A percentile compares a stretch with the other conserved stretches of the same genome.
phyloP scores from a whole-genome alignment of 805 yeast species.

The Starmerella vaccinii region DNA sequence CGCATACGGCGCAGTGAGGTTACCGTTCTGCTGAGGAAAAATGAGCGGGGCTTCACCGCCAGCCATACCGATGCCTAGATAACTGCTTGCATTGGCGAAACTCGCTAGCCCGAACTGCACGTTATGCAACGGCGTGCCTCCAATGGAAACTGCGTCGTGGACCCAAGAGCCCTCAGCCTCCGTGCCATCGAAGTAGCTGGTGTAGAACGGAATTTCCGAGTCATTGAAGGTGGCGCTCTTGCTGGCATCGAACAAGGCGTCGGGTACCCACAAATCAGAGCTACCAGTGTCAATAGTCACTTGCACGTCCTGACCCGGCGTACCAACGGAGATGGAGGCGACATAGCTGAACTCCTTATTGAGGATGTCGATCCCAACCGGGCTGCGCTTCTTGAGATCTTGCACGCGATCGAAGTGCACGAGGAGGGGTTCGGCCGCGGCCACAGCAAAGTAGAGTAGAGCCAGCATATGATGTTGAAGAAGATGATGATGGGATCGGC shows the following conservation, averaged over 20 bases:
- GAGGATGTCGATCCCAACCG: background rate
- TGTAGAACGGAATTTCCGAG: conserved; percentile 3
- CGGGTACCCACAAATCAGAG: conserved; percentile 10
- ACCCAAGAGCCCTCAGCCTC: conserved; percentile 43
- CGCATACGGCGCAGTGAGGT: conserved; percentile 21
- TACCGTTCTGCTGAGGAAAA: conserved; percentile 19
- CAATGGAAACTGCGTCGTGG: conserved; percentile 37
- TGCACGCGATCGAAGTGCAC: background rate
- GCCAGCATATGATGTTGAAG: background rate
- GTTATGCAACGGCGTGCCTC: background rate
- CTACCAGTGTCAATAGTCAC: conserved; percentile 23
- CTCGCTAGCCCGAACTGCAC: conserved; percentile 9
- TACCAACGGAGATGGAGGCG: conserved; percentile 34
- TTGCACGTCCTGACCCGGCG: conserved; percentile 44
- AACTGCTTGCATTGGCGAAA: conserved; percentile 15
- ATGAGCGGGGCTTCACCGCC: conserved; percentile 5
- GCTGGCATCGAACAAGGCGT: conserved; percentile 20
- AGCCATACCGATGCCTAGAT: background rate
- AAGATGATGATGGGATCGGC: background rate
- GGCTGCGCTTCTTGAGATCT: background rate
- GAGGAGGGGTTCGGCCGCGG: background rate
- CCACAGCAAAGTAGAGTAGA: background rate
- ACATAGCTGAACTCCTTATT: conserved; percentile 5
- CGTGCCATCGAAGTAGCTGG: conserved; percentile 10
- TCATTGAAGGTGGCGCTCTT: conserved; percentile 16